Evolutionary conservation across 257 asterid species (phyloP).

Genomic region (Perilla frutescens): DNA sequence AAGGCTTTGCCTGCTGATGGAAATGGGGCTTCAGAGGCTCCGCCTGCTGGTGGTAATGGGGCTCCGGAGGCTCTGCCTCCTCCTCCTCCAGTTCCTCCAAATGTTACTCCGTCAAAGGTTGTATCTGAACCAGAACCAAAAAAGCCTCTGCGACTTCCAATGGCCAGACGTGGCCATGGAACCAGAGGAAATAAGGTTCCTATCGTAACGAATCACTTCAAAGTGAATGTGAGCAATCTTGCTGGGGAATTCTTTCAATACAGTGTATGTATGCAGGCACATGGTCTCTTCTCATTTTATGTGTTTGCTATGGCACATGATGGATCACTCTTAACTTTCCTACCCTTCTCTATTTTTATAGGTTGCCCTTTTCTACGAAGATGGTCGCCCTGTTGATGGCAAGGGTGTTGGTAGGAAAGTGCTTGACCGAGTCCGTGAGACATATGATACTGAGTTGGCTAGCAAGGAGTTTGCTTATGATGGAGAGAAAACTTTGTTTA

Average conservation of each 20-base stretch:
- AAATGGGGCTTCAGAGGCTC: slow-evolving; percentile 55
- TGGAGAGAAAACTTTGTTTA: slow-evolving; percentile 87
- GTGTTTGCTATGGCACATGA: background rate
- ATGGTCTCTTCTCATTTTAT: background rate
- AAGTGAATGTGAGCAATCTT: slow-evolving; percentile 63
- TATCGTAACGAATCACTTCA: slow-evolving; percentile 82
- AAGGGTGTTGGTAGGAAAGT: slow-evolving; percentile 90
- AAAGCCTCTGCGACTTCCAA: slow-evolving; percentile 62
- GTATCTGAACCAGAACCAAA: slow-evolving; percentile 50
- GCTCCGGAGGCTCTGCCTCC: slow-evolving; percentile 69
- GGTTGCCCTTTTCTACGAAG: slow-evolving; percentile 92
- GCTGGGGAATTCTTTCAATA: slow-evolving; percentile 84
- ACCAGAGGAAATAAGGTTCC: slow-evolving; percentile 73
- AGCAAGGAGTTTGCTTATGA: slow-evolving; percentile 85
- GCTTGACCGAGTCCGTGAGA: slow-evolving; percentile 76
- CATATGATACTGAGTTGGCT: slow-evolving; percentile 72
- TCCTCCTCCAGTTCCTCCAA: slow-evolving; percentile 80
- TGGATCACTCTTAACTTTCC: background rate
- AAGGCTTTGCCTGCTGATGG: slow-evolving; percentile 43
- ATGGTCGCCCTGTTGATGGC: slow-evolving; percentile 91
- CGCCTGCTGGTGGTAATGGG: slow-evolving; percentile 45
- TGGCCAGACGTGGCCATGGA: slow-evolving; percentile 80
- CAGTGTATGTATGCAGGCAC: slow-evolving; percentile 58
- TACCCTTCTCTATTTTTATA: slow-evolving; percentile 21
- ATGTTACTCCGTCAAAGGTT: slow-evolving; percentile 59